Evolutionary conservation across 371 early-diverging fungal genomes (phyloP).

Genomic region (Blakeslea trispora): DNA sequence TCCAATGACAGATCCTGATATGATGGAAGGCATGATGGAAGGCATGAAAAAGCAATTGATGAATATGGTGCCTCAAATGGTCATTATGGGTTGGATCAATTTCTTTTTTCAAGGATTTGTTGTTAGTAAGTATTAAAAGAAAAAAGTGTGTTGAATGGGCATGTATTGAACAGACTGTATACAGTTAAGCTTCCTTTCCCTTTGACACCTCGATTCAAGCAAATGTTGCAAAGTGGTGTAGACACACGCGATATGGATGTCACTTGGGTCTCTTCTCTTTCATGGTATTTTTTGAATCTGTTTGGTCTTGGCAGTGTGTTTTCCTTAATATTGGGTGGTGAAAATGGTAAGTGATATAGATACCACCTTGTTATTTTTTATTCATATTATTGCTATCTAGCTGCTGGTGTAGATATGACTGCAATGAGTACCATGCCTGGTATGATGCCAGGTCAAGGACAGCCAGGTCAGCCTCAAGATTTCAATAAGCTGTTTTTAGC

Average conservation of each 20-base stretch:
- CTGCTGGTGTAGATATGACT: constrained; percentile 91
- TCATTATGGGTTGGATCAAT: constrained; percentile 98
- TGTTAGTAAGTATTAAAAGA: constrained; percentile 67
- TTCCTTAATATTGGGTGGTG: constrained; percentile 88
- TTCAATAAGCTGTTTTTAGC: constrained; percentile 84
- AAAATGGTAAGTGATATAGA: constrained; percentile 65
- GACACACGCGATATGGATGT: constrained; percentile 97
- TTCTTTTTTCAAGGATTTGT: constrained; percentile 98
- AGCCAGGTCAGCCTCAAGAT: constrained; percentile 80
- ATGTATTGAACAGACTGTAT: background rate
- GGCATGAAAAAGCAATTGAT: constrained; percentile 96
- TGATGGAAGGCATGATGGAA: constrained; percentile 96
- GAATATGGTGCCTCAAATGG: constrained; percentile 95
- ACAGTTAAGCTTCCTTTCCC: constrained; percentile 97
- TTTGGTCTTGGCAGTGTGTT: constrained; percentile 95
- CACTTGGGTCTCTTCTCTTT: constrained; percentile 94
- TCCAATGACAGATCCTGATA: constrained; percentile 90
- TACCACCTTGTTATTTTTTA: too few species aligned
- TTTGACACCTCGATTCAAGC: constrained; percentile 93
- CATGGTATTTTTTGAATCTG: constrained; percentile 97
- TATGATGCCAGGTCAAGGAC: constrained; percentile 50
- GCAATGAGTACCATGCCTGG: constrained; percentile 81
- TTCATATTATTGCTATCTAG: too few species aligned
- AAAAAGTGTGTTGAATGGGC: background rate
- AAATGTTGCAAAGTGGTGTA: constrained; percentile 97